Conservation (phyloP, 2,329 filamentous ascomycete genomes). For the Aureobasidium sp. region DNA sequence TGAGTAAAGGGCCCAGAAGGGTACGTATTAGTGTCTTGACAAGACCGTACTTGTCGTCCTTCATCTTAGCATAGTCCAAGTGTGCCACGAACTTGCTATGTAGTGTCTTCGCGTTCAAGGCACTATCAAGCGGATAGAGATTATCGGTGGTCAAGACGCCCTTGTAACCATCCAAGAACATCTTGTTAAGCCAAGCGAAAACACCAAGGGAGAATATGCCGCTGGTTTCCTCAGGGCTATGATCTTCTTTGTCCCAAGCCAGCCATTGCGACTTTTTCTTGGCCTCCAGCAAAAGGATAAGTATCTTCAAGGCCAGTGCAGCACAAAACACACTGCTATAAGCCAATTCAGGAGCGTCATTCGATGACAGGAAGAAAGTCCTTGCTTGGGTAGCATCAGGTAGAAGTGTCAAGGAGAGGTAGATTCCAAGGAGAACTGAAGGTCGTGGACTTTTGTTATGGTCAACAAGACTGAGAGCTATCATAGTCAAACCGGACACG, state of each 20-base stretch:
- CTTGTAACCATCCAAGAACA: slow-evolving; percentile 1
- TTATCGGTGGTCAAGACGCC: background rate
- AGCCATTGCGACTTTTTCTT: background rate
- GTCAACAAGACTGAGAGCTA: background rate
- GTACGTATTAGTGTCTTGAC: background rate
- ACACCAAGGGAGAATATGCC: slow-evolving; percentile 2
- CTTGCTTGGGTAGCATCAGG: background rate
- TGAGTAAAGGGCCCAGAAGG: background rate
- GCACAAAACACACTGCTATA: background rate
- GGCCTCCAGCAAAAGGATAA: background rate
- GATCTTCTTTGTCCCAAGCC: background rate
- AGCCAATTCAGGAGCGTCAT: background rate
- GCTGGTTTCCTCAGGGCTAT: background rate
- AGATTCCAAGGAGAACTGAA: background rate
- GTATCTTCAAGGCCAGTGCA: background rate
- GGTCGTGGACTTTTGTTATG: background rate
- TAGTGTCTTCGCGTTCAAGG: background rate
- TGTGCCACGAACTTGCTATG: background rate
- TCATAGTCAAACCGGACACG: background rate
- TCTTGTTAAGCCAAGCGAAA: background rate
- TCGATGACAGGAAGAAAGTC: background rate
- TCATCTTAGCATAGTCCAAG: background rate
- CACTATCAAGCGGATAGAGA: background rate
- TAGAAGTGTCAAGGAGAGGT: background rate
- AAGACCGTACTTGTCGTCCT: background rate